Percentiles rank a stretch among this genome's conserved stretches.
Conservation (phyloP, 2,329 filamentous ascomycete genomes). For the Bertia moriformis region DNA sequence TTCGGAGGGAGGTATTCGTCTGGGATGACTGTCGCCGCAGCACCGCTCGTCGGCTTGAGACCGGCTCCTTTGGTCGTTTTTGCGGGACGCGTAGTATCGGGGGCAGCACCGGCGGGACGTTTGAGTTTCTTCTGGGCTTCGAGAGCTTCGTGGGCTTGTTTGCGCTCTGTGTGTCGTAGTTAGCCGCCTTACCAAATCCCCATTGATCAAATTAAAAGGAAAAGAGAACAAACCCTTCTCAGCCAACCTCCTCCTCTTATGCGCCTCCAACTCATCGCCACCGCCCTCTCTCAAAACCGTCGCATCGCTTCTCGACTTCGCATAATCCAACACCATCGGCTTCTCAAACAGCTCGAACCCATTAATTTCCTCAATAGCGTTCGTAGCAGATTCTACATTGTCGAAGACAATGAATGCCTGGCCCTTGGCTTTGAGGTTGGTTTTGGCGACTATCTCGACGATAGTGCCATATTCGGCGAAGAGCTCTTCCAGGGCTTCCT, state of each 20-base stretch:
- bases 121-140: slow-evolving; percentile 68
- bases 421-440: slow-evolving; percentile 79
- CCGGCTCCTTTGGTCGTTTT: slow-evolving; percentile 61
- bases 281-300: slow-evolving; percentile 63
- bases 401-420: slow-evolving; percentile 94
- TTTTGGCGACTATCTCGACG: slow-evolving; percentile 75
- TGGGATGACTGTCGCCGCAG: slow-evolving; percentile 62
- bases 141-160: slow-evolving; percentile 68
- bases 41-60: slow-evolving; percentile 60
- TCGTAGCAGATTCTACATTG: slow-evolving; percentile 58
- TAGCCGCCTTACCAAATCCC: slow-evolving; percentile 2
- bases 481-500: slow-evolving; percentile 57
- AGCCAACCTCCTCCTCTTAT: slow-evolving; percentile 70
- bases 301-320: slow-evolving; percentile 73
- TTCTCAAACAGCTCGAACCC: slow-evolving; percentile 90
- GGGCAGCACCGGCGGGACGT: slow-evolving; percentile 30
- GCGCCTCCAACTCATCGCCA: slow-evolving; percentile 69
- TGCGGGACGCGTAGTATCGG: slow-evolving; percentile 40
- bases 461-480: slow-evolving; percentile 82
- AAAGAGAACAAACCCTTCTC: slow-evolving; percentile 60
- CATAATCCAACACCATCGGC: slow-evolving; percentile 71
- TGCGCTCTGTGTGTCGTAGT: slow-evolving; percentile 30
- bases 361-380: slow-evolving; percentile 76
- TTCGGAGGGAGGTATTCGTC: slow-evolving; percentile 97
- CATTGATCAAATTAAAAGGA: neutral